Evolutionary conservation across 2,329 filamentous ascomycete species (phyloP).

Genomic region (Diaporthe longicolla): DNA sequence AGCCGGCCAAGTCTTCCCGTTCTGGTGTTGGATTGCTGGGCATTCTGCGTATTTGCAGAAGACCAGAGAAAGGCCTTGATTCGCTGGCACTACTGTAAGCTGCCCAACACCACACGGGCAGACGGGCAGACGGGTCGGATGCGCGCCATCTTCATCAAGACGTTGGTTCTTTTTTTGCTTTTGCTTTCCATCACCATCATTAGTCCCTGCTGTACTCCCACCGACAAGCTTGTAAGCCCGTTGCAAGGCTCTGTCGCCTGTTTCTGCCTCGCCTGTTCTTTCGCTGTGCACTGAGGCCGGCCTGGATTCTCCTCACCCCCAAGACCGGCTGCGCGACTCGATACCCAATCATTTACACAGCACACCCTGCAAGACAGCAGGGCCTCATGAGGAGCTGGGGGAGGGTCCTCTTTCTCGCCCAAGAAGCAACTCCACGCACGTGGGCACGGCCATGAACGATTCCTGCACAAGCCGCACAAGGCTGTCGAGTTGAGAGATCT

Average conservation of each 20-base stretch:
- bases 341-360: slow-evolving; percentile 18
- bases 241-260: background rate
- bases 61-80: slow-evolving; percentile 23
- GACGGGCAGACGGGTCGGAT: slow-evolving; percentile 10
- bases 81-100: slow-evolving; percentile 17
- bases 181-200: slow-evolving; percentile 5
- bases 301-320: slow-evolving; percentile 24
- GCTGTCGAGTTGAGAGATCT: slow-evolving; percentile 31
- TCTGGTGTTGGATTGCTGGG: slow-evolving; percentile 2
- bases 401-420: background rate
- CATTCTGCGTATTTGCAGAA: background rate
- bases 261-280: background rate
- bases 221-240: background rate
- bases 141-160: slow-evolving; percentile 16
- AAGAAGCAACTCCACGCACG: slow-evolving; percentile 18
- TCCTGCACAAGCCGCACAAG: slow-evolving; percentile 33
- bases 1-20: slow-evolving; percentile 23
- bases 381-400: slow-evolving; percentile 18
- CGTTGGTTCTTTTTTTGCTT: slow-evolving; percentile 12
- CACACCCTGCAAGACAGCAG: background rate
- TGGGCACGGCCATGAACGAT: slow-evolving; percentile 30
- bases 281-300: background rate
- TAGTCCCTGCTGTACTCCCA: background rate
- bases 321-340: slow-evolving; percentile 29
- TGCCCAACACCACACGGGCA: slow-evolving; percentile 5